These are phyloP conservation scores for Fusarium sp. DNA, from an alignment of 2,329 filamentous ascomycete species.

Conservation along the genomic window DNA sequence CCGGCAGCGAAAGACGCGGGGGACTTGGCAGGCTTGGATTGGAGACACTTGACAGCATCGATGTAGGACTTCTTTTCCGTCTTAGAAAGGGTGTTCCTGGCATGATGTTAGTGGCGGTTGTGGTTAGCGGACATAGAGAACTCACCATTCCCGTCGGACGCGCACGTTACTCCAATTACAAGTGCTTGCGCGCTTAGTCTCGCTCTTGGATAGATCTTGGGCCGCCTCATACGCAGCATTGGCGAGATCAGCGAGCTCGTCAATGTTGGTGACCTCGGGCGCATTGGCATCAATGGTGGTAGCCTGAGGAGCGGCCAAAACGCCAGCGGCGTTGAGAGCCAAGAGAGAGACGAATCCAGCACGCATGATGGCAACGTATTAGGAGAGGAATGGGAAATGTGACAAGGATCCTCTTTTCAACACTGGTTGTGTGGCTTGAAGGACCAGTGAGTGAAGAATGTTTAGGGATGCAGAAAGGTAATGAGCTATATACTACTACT, in stretches of 20 bases:
- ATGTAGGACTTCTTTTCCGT: constrained; percentile 57
- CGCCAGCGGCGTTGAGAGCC: constrained; percentile 44
- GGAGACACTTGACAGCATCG: constrained; percentile 62
- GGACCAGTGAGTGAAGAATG: constrained; percentile 14
- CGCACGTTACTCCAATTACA: constrained; percentile 51
- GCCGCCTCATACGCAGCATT: constrained; percentile 45
- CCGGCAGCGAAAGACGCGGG: constrained; percentile 57
- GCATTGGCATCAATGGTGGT: constrained; percentile 26
- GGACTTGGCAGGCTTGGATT: constrained; percentile 55
- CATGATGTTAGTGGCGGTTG: not conserved
- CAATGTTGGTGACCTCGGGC: constrained; percentile 41
- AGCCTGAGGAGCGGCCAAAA: constrained; percentile 39
- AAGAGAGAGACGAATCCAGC: constrained; percentile 38
- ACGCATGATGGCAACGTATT: constrained; percentile 41
- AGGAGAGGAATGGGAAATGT: constrained; percentile 6
- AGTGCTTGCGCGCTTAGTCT: constrained; percentile 44
- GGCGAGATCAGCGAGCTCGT: constrained; percentile 43
- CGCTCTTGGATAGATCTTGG: constrained; percentile 33
- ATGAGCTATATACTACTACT: constrained; percentile 31
- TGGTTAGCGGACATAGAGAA: not conserved
- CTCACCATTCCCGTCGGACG: constrained; percentile 53
- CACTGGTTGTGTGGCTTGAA: constrained; percentile 14
- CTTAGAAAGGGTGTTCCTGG: constrained; percentile 47
- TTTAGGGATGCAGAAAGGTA: constrained; percentile 16
- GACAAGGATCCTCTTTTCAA: constrained; percentile 29